phyloP scores from a whole-genome alignment of 768 basidiomycete species.

The Suillus tomentosus region DNA sequence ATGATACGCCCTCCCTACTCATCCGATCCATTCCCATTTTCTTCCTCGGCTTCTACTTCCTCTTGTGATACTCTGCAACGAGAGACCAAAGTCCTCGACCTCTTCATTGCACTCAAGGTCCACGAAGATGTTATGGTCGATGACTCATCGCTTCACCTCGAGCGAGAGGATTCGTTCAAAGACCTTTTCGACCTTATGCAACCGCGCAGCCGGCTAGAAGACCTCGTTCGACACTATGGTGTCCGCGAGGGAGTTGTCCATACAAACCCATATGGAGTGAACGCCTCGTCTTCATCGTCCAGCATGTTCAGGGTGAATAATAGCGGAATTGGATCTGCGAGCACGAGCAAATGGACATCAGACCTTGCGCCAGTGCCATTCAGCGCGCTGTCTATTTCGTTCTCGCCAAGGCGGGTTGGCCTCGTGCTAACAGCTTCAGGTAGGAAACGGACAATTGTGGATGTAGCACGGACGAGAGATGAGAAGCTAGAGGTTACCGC shows the following conservation, averaged over 20 bases:
- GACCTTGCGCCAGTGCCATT: conserved; percentile 34
- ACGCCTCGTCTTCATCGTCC: conserved; percentile 11
- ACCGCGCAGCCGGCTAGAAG: conserved; percentile 75
- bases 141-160: conserved; percentile 73
- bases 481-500: conserved; percentile 62
- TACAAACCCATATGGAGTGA: conserved; percentile 7
- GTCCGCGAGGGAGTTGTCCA: conserved; percentile 39
- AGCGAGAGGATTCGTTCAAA: conserved; percentile 72
- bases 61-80: conserved; percentile 53
- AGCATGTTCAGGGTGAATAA: conserved; percentile 5
- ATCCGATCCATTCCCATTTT: conserved; percentile 75
- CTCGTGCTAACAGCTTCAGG: conserved; percentile 34
- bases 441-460: conserved; percentile 55
- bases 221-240: conserved; percentile 56
- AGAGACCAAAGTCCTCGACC: conserved; percentile 74
- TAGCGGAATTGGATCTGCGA: conserved; percentile 12
- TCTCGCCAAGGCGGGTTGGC: conserved; percentile 42
- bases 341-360: conserved; percentile 1
- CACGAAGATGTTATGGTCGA: conserved; percentile 79
- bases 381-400: conserved; percentile 39
- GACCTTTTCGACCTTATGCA: conserved; percentile 80
- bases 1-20: conserved; percentile 70
- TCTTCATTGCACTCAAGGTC: conserved; percentile 78
- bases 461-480: conserved; percentile 49
- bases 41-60: conserved; percentile 30